Conservation (phyloP, 495 filamentous ascomycete genomes). For the Penicillium coprophilum region DNA sequence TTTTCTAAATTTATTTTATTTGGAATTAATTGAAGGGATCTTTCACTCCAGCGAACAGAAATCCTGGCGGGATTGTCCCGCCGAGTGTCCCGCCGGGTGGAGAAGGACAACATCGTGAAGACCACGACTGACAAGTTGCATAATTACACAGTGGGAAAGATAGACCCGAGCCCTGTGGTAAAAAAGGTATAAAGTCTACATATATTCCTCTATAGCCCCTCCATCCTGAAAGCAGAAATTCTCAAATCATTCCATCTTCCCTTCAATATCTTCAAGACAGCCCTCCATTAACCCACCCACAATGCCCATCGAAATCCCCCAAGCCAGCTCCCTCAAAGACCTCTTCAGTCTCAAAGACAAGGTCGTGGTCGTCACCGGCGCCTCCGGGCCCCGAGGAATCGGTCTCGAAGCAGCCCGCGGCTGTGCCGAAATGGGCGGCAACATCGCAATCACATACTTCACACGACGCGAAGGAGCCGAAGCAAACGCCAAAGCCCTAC, state of each 20-base stretch:
- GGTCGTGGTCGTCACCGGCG: slow-evolving; percentile 63
- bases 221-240: not conserved
- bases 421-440: slow-evolving; percentile 61
- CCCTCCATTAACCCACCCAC: not conserved
- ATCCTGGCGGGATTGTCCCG: not conserved
- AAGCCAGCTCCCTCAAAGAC: slow-evolving; percentile 21
- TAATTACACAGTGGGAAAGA: not conserved
- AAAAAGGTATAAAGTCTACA: not conserved
- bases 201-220: not conserved
- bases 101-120: not conserved
- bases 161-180: not conserved
- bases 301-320: slow-evolving; percentile 8
- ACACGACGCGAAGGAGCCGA: slow-evolving; percentile 41
- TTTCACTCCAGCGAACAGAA: not conserved
- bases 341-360: slow-evolving; percentile 63
- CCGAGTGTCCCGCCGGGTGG: not conserved
- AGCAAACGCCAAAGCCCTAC: slow-evolving; percentile 51
- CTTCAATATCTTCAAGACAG: not conserved
- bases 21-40: not conserved
- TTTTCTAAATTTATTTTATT: slow-evolving; percentile 27
- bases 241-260: not conserved
- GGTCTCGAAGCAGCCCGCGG: slow-evolving; percentile 63
- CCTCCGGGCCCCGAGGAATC: slow-evolving; percentile 58
- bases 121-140: not conserved
- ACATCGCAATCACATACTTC: slow-evolving; percentile 59